Conservation (phyloP, 768 basidiomycete genomes). For the Mrakia frigida region DNA sequence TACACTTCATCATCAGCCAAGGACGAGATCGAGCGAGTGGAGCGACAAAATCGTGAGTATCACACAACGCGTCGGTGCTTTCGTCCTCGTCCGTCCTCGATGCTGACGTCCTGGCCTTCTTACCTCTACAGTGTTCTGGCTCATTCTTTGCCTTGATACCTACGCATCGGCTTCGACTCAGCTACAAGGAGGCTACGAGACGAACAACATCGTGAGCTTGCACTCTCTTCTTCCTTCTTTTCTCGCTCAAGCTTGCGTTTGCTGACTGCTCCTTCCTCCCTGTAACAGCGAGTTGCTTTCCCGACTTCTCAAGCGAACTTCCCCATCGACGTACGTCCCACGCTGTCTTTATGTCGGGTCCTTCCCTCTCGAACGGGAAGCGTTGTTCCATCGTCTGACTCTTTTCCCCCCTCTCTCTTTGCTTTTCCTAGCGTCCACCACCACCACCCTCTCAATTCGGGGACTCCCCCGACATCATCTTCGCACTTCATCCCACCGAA, state of each 20-base stretch:
- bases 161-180: conserved; percentile 1
- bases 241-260: background rate
- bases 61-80: background rate
- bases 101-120: background rate
- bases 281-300: background rate
- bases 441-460: background rate
- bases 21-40: conserved; percentile 7
- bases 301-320: background rate
- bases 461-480: background rate
- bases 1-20: background rate
- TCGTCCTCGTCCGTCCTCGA: background rate
- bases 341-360: no score
- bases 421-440: background rate
- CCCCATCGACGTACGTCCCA: background rate
- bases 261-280: background rate
- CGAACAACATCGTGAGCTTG: background rate
- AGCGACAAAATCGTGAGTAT: background rate
- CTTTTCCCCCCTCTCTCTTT: background rate
- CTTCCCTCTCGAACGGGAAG: background rate
- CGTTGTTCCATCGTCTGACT: background rate
- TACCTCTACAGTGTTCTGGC: background rate
- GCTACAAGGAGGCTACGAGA: background rate
- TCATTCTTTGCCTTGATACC: background rate
- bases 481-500: background rate
- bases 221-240: no score